These are phyloP conservation scores for Suhomyces faveliae DNA, from an alignment of 805 yeast genomes.

Conservation along the genomic window DNA sequence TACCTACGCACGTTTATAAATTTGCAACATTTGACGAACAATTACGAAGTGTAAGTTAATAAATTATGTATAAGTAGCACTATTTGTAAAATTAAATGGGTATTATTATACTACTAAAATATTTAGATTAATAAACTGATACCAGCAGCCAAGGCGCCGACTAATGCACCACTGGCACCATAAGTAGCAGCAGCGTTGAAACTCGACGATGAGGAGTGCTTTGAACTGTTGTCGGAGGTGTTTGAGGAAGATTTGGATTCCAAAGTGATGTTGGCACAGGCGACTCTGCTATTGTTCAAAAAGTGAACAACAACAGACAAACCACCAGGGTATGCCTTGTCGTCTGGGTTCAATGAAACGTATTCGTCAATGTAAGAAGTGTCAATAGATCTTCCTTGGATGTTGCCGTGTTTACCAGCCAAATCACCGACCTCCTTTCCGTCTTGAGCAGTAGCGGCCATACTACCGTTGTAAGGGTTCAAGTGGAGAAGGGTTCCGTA, in stretches of 20 bases:
- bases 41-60: too few species aligned
- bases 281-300: conserved; percentile 29
- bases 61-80: not conserved
- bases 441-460: conserved; percentile 21
- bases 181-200: conserved; percentile 5
- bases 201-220: conserved; percentile 5
- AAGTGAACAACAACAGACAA: conserved; percentile 39
- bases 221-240: conserved; percentile 5
- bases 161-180: conserved; percentile 7
- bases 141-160: conserved; percentile 13
- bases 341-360: conserved; percentile 23
- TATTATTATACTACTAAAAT: not conserved
- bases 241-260: conserved; percentile 6
- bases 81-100: not conserved
- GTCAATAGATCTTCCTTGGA: conserved; percentile 25
- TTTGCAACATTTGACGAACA: too few species aligned
- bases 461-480: conserved; percentile 38
- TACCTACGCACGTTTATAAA: too few species aligned
- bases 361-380: conserved; percentile 23
- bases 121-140: conserved; percentile 12
- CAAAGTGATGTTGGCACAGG: conserved; percentile 39
- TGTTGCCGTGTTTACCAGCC: conserved; percentile 38
- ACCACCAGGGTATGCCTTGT: conserved; percentile 24
- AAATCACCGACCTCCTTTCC: conserved; percentile 38
- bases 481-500: conserved; percentile 36